Evolutionary conservation across 768 basidiomycete species (phyloP), one percentile per base, ranked within the genome.

Genomic region (Coprinopsis sp.): DNA sequence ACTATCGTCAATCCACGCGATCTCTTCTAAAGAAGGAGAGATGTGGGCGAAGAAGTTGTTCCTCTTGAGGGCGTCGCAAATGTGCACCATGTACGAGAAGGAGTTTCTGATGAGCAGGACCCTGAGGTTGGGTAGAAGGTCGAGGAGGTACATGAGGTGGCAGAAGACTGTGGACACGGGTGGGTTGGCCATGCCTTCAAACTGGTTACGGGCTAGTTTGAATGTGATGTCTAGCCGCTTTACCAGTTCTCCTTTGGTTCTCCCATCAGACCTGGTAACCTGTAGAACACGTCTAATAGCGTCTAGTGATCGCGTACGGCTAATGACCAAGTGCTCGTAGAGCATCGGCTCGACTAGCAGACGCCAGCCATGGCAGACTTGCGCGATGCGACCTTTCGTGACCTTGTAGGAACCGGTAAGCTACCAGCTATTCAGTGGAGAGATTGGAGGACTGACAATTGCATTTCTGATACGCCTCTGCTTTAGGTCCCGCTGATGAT

Each of bases 141-240:
- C 22, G 41, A 43, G 29, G 27, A 43, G 41, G 6, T 31, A 11
- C 3, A n/a, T 8, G 28, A 43, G 16, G 30, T 43, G 3, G 5
- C 29, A 43, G 41, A 43, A 21, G 41, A 43, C n/a, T n/a, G n/a
- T 10, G 16, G 16, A 10, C 1, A 7, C 6, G n/a, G 23, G 18
- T 16, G 14, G 13, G 14, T 16, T 19, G 4, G 6, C n/a, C 12
- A 21, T 14, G 18, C 14, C 22, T 4, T 14, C 29, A 11, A 7
- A 4, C 29, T 19, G 4, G 16, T 43, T 43, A 3, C 12, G 27
- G 8, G 41, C 41, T 4, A 43, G n/a, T n/a, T n/a, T n/a, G n/a
- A n/a, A n/a, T n/a, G n/a, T 19, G 28, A 43, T 43, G 18, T 43
- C 41, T 31, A 43, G n/a, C 5, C 41, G 27, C n/a, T 25, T n/a